Conservation (phyloP, 441 rosid genomes). For the Adansonia grandidieri region DNA sequence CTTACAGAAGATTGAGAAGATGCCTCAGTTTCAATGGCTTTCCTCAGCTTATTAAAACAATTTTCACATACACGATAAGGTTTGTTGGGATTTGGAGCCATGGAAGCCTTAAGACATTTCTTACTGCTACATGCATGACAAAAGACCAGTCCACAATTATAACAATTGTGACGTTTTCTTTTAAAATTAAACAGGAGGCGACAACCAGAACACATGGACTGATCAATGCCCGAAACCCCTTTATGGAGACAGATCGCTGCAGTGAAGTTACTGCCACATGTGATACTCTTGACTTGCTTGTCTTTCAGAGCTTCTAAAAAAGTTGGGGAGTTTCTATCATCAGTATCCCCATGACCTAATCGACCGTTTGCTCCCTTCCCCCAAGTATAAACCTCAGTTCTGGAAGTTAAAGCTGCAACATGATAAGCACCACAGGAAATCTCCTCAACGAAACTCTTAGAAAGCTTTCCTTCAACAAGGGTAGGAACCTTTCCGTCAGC, state of each 20-base stretch:
- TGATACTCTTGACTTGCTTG: constrained; percentile 92
- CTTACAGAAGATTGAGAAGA: constrained; percentile 66
- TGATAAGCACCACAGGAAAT: constrained; percentile 96
- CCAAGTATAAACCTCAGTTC: constrained; percentile 97
- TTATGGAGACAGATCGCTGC: constrained; percentile 95
- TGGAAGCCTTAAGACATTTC: constrained; percentile 86
- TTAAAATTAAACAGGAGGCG: constrained; percentile 86
- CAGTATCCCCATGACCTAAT: constrained; percentile 89
- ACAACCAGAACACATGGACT: constrained; percentile 98
- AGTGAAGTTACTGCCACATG: constrained; percentile 87
- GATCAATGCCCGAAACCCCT: constrained; percentile 92
- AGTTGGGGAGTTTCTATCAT: constrained; percentile 85
- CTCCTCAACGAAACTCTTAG: constrained; percentile 85
- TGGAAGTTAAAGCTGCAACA: constrained; percentile 88
- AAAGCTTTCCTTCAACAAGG: constrained; percentile 87
- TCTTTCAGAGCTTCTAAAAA: constrained; percentile 88
- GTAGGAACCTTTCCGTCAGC: constrained; percentile 83
- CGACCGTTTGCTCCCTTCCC: constrained; percentile 99
- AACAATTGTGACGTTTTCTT: constrained; percentile 95
- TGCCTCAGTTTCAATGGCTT: constrained; percentile 67
- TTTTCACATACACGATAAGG: constrained; percentile 88
- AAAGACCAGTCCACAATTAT: constrained; percentile 90
- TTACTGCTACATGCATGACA: constrained; percentile 92
- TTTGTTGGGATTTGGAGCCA: constrained; percentile 95
- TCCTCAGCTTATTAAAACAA: constrained; percentile 79